These are phyloP conservation scores for Vigna radiata DNA, from an alignment of 306 rosid species.

Conservation along the genomic window DNA sequence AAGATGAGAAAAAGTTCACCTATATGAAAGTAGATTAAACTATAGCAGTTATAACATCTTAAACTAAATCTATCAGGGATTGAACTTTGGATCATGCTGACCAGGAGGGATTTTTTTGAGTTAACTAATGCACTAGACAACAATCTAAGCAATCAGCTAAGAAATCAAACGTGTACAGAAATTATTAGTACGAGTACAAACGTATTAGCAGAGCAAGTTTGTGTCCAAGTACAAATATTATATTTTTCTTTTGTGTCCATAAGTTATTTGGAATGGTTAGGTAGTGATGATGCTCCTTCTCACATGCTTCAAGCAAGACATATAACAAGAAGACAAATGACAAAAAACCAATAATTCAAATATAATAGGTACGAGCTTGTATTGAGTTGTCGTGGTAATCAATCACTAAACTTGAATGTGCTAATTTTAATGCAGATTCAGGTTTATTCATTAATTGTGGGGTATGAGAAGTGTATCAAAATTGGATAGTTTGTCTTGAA, in stretches of 20 bases:
- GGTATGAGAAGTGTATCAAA: constrained; percentile 28
- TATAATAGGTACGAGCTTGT: constrained; percentile 6
- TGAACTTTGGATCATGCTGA: constrained; percentile 13
- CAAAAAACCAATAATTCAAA: constrained; percentile 17
- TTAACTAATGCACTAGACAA: constrained; percentile 22
- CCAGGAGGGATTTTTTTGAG: constrained; percentile 12
- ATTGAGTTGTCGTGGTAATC: constrained; percentile 26
- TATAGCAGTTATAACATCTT: neutral
- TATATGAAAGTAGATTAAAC: neutral
- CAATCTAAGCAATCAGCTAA: constrained; percentile 32
- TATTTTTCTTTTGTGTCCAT: constrained; percentile 34
- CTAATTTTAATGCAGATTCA: neutral
- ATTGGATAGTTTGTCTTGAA: constrained; percentile 36
- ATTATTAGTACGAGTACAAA: constrained; percentile 25
- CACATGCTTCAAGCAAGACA: constrained; percentile 43
- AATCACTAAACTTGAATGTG: constrained; percentile 33
- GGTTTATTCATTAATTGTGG: constrained; percentile 21
- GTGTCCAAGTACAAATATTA: constrained; percentile 40
- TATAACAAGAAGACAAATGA: constrained; percentile 46
- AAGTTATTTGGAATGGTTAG: constrained; percentile 49
- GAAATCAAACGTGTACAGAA: constrained; percentile 26
- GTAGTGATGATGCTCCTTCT: constrained; percentile 19
- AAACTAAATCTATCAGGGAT: constrained; percentile 34
- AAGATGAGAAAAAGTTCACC: neutral
- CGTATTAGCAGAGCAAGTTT: constrained; percentile 39